A percentile compares a stretch with the other conserved stretches of the same genome.
These are phyloP conservation scores for Eremothecium cymbalariae DNA, from an alignment of 1,139 yeast genomes.

Conservation along the genomic window DNA sequence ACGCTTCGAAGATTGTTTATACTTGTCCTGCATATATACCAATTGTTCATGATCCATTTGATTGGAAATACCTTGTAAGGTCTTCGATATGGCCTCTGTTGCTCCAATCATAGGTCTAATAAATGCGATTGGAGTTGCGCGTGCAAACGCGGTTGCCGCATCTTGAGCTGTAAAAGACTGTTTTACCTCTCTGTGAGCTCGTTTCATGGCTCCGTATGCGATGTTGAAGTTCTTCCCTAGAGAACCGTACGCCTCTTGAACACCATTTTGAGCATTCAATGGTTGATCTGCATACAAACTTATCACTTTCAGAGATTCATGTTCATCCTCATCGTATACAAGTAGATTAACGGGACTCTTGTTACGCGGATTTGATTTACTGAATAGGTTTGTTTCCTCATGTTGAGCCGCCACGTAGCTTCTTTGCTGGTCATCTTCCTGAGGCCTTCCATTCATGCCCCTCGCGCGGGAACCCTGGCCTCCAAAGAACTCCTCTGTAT, in stretches of 20 bases:
- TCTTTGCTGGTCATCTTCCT: slow-evolving; percentile 13
- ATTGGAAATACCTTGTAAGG: slow-evolving; percentile 77
- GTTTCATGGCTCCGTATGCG: slow-evolving; percentile 56
- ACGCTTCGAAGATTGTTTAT: slow-evolving; percentile 27
- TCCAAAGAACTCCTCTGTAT: slow-evolving; percentile 51
- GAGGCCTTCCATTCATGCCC: slow-evolving; percentile 6
- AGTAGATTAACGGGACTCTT: slow-evolving; percentile 26
- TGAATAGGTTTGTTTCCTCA: slow-evolving; percentile 28
- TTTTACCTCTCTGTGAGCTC: slow-evolving; percentile 52
- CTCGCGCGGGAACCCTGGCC: slow-evolving; percentile 25
- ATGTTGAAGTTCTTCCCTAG: slow-evolving; percentile 59
- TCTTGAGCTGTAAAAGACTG: slow-evolving; percentile 59
- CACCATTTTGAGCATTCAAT: slow-evolving; percentile 56
- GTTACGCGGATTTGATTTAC: slow-evolving; percentile 25
- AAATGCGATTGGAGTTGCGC: slow-evolving; percentile 71
- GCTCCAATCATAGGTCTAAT: slow-evolving; percentile 88
- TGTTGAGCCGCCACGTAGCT: slow-evolving; percentile 15
- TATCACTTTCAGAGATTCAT: slow-evolving; percentile 40
- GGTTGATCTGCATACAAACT: slow-evolving; percentile 89
- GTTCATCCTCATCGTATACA: slow-evolving; percentile 33
- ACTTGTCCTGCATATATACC: slow-evolving; percentile 44
- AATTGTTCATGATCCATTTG: slow-evolving; percentile 61
- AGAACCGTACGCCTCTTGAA: slow-evolving; percentile 62
- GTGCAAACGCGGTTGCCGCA: slow-evolving; percentile 53
- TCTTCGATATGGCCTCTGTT: slow-evolving; percentile 78